These are phyloP conservation scores for Ophiobolus disseminans DNA, from an alignment of 2,329 filamentous ascomycete species.

Conservation along the genomic window DNA sequence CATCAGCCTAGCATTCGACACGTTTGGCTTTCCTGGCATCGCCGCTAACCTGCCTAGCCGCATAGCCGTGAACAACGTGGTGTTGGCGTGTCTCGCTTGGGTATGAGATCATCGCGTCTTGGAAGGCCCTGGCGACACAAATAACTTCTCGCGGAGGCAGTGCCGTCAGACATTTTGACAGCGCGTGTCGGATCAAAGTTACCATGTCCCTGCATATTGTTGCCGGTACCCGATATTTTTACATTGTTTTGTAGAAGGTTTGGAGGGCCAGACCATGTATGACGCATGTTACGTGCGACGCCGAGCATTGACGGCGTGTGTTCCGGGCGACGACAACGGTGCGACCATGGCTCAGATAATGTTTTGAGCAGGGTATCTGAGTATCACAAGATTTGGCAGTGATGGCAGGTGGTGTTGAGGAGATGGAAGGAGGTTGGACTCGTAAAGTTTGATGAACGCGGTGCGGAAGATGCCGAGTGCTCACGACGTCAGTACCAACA, in stretches of 20 bases:
- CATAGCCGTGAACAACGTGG: constrained; percentile 9
- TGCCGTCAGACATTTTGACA: neutral
- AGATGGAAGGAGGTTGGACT: neutral
- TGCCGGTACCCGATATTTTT: constrained; percentile 4
- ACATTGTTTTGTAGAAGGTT: neutral
- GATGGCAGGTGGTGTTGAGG: neutral
- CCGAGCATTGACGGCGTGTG: neutral
- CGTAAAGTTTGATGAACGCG: neutral
- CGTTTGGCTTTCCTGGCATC: constrained; percentile 1
- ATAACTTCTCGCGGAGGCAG: neutral
- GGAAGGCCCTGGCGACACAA: constrained; percentile 3
- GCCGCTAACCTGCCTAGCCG: constrained; percentile 12
- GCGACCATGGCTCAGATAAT: neutral
- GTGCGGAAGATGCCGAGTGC: neutral
- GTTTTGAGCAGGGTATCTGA: neutral
- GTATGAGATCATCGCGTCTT: constrained; percentile 10
- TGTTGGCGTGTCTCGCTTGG: constrained; percentile 7
- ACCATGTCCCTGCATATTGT: neutral
- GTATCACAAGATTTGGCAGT: neutral
- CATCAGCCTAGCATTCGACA: constrained; percentile 8
- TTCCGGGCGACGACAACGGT: neutral
- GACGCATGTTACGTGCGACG: neutral
- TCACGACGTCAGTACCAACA: neutral
- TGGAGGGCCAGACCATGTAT: constrained; percentile 1
- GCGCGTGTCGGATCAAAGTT: neutral